Evolutionary conservation across 1,139 yeast genomes (phyloP).

Genomic region (Sugiyamaella castrensis): DNA sequence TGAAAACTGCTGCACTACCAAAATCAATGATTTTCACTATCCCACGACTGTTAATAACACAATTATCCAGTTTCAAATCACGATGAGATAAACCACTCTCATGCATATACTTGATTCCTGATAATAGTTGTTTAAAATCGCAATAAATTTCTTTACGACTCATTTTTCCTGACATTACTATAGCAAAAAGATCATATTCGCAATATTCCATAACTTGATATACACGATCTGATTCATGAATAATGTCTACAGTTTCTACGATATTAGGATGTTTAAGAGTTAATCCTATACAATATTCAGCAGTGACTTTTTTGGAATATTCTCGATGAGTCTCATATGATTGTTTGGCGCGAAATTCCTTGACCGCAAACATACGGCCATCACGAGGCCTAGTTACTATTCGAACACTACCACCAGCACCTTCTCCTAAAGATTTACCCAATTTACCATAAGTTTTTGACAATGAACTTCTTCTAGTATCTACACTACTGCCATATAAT

Average conservation of each 20-base stretch:
- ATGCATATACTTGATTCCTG: constrained; percentile 81
- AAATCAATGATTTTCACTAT: constrained; percentile 89
- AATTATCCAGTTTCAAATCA: constrained; percentile 88
- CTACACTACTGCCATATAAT: constrained; percentile 14
- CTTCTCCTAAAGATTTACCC: constrained; percentile 89
- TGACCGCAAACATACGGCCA: constrained; percentile 79
- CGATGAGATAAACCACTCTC: constrained; percentile 88
- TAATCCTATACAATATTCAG: constrained; percentile 92
- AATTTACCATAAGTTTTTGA: constrained; percentile 77
- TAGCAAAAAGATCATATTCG: constrained; percentile 88
- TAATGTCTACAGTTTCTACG: constrained; percentile 85
- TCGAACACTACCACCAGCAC: constrained; percentile 93
- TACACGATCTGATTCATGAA: constrained; percentile 83
- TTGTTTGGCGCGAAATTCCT: constrained; percentile 79
- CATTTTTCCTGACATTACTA: constrained; percentile 95
- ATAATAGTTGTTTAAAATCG: constrained; percentile 81
- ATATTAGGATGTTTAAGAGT: constrained; percentile 88
- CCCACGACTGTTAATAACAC: constrained; percentile 83
- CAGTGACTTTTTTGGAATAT: constrained; percentile 89
- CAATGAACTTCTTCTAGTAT: constrained; percentile 39
- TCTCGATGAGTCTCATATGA: constrained; percentile 78
- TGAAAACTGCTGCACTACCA: constrained; percentile 91
- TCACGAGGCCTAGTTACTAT: constrained; percentile 68
- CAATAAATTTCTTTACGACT: constrained; percentile 80
- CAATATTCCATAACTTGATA: constrained; percentile 95